phyloP scores from a whole-genome alignment of 2,329 filamentous ascomycete species.

The Didymella segeticola region DNA sequence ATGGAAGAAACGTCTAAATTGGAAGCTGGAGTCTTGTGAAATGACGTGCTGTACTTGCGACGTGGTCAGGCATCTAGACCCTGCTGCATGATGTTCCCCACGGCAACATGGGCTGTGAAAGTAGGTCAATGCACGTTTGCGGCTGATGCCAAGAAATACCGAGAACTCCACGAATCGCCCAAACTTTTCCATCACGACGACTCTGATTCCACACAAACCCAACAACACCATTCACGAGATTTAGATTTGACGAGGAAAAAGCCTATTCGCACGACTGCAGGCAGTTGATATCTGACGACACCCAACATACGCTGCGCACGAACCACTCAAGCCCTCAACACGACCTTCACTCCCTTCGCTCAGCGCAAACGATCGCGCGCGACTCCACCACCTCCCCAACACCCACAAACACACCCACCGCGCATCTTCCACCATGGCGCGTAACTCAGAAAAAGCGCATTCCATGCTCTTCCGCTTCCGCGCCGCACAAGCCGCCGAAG shows the following conservation, averaged over 20 bases:
- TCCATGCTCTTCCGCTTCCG: slow-evolving; percentile 99
- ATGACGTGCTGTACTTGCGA: slow-evolving; percentile 6
- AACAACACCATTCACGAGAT: slow-evolving; percentile 1
- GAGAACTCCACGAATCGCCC: too few species aligned
- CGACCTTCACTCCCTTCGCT: neutral
- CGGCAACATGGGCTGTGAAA: neutral
- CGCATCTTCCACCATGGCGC: slow-evolving; percentile 64
- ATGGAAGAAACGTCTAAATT: slow-evolving; percentile 34
- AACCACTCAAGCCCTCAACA: slow-evolving; percentile 1
- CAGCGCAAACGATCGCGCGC: neutral
- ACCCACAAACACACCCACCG: neutral
- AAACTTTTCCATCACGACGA: neutral
- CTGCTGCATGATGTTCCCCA: slow-evolving; percentile 1
- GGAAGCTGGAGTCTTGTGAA: neutral
- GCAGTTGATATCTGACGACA: slow-evolving; percentile 21
- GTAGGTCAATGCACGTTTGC: slow-evolving; percentile 1
- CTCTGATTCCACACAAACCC: slow-evolving; percentile 22
- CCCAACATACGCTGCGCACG: neutral
- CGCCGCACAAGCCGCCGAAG: slow-evolving; percentile 92
- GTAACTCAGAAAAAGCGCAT: slow-evolving; percentile 98
- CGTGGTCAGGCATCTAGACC: slow-evolving; percentile 1
- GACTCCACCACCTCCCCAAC: neutral
- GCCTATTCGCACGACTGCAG: slow-evolving; percentile 35
- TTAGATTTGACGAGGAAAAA: slow-evolving; percentile 11
- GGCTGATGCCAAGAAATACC: neutral